These are phyloP conservation scores for Solanum lycopersicoides DNA, from an alignment of 257 asterid genomes.

Conservation along the genomic window DNA sequence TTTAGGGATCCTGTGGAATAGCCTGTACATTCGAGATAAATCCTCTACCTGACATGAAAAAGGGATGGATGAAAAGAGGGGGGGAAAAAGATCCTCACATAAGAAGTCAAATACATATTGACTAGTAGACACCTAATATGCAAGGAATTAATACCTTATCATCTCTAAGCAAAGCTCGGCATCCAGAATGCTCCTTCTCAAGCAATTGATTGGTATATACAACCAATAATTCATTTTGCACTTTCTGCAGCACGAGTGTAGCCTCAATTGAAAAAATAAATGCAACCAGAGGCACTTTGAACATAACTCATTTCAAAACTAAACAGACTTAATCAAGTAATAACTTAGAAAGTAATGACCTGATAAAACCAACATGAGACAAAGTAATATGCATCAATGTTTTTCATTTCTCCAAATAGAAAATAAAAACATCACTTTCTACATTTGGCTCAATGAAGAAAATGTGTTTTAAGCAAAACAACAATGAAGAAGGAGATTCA, in stretches of 20 bases:
- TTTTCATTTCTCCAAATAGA: background rate
- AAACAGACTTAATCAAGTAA: background rate
- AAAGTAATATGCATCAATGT: background rate
- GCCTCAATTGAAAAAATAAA: background rate
- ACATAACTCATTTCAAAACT: background rate
- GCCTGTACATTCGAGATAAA: constrained; percentile 52
- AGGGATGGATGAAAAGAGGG: background rate
- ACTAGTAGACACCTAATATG: background rate
- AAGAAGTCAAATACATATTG: background rate
- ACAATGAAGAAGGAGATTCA: background rate
- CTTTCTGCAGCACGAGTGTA: constrained; percentile 15
- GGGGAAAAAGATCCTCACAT: background rate
- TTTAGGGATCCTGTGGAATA: constrained; percentile 21
- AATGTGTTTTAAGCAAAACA: background rate
- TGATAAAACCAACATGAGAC: background rate
- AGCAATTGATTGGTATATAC: constrained; percentile 27
- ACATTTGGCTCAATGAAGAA: background rate
- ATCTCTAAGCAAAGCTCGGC: constrained; percentile 40
- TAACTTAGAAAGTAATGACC: background rate
- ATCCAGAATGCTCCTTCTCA: constrained; percentile 59
- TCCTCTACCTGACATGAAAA: constrained; percentile 34
- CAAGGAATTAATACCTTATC: constrained; percentile 30
- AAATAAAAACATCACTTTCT: background rate
- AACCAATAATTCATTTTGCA: constrained; percentile 30
- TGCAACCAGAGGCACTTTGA: background rate